These are phyloP conservation scores for Fusarium sp. DNA, from an alignment of 2,329 filamentous ascomycete species.

Conservation along the genomic window DNA sequence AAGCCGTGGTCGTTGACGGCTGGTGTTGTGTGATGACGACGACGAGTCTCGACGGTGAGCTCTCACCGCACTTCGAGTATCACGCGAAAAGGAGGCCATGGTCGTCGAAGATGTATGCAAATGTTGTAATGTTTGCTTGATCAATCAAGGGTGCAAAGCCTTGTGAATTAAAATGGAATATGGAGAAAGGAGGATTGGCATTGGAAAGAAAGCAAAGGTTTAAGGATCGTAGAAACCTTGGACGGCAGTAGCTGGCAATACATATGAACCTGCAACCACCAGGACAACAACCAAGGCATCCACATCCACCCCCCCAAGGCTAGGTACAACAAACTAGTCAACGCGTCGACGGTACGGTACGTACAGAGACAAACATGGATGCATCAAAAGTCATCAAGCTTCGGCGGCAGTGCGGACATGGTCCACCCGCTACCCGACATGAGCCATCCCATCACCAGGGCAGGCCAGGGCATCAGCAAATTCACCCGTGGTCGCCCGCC, in stretches of 20 bases:
- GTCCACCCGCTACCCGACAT: background rate
- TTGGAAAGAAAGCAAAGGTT: conserved; percentile 25
- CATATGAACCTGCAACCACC: conserved; percentile 20
- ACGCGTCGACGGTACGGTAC: background rate
- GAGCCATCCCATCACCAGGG: conserved; percentile 4
- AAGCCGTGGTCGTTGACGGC: conserved; percentile 59
- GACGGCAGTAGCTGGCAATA: conserved; percentile 34
- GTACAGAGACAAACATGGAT: conserved; percentile 26
- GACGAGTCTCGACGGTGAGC: conserved; percentile 43
- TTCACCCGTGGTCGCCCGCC: conserved; percentile 14
- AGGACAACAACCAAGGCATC: conserved; percentile 29
- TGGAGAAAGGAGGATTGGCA: conserved; percentile 25
- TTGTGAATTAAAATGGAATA: conserved; percentile 22
- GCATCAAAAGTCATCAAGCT: conserved; percentile 24
- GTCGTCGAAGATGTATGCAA: conserved; percentile 4
- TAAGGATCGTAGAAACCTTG: conserved; percentile 9
- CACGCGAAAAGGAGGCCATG: conserved; percentile 43
- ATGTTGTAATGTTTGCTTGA: background rate
- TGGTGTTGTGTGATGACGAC: conserved; percentile 36
- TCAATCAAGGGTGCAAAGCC: conserved; percentile 5
- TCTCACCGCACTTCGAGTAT: conserved; percentile 40
- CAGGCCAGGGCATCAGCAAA: conserved; percentile 8
- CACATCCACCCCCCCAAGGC: conserved; percentile 25
- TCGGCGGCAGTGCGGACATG: conserved; percentile 9
- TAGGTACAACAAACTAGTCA: conserved; percentile 23